phyloP scores from a whole-genome alignment of 2,329 filamentous ascomycete genomes.

The Ilyonectria robusta region DNA sequence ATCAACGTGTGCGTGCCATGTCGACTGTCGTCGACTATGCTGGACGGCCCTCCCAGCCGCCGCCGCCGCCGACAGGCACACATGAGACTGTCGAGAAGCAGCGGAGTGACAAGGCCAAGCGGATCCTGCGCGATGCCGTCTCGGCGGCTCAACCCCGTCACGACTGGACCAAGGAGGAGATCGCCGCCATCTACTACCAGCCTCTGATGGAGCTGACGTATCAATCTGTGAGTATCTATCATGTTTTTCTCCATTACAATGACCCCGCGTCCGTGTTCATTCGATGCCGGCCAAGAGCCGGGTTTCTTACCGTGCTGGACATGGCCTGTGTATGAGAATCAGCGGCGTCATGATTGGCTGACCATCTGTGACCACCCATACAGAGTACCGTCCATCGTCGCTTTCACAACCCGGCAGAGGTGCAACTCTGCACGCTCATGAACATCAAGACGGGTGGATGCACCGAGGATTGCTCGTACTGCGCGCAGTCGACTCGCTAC shows the following conservation, averaged over 20 bases:
- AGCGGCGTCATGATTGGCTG: constrained; percentile 28
- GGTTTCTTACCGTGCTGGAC: background rate
- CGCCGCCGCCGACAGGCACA: constrained; percentile 37
- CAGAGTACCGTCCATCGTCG: constrained; percentile 84
- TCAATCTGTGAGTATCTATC: constrained; percentile 72
- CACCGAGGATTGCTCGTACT: constrained; percentile 94
- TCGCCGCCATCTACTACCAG: constrained; percentile 84
- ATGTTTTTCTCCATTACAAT: background rate
- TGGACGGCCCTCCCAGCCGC: constrained; percentile 40
- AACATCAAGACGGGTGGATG: constrained; percentile 97
- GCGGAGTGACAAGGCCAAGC: constrained; percentile 44
- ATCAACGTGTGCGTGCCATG: constrained; percentile 38
- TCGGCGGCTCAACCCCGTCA: constrained; percentile 74
- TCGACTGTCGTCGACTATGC: constrained; percentile 47
- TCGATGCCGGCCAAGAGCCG: constrained; percentile 11
- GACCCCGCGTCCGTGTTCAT: background rate
- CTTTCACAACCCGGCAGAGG: constrained; percentile 86
- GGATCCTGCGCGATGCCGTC: constrained; percentile 67
- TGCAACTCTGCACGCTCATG: constrained; percentile 95
- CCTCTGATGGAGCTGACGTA: constrained; percentile 85
- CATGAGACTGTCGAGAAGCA: constrained; percentile 43
- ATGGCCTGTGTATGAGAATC: constrained; percentile 23
- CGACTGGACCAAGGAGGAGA: constrained; percentile 87
- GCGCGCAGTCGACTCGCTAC: constrained; percentile 89
- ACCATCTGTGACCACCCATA: constrained; percentile 29